A percentile compares a stretch with the other conserved stretches of the same genome.
These are phyloP conservation scores for Suillus paluster DNA, from an alignment of 768 basidiomycete species.

Conservation along the genomic window DNA sequence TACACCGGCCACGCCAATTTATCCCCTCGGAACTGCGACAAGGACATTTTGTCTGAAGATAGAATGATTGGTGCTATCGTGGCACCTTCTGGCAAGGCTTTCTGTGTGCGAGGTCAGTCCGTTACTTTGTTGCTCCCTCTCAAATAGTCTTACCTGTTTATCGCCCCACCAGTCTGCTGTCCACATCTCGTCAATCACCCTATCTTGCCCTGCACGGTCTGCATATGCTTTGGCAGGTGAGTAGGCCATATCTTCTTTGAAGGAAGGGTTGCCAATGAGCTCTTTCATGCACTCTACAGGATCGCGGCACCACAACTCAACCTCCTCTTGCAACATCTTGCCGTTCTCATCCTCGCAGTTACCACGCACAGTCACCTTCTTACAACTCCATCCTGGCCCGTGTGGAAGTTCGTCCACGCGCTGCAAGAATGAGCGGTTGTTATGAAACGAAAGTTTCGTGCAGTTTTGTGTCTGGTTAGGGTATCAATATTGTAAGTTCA, in stretches of 20 bases:
- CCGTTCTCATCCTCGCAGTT: conserved; percentile 17
- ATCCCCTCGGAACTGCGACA: conserved; percentile 42
- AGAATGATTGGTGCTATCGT: conserved; percentile 20
- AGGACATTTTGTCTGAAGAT: conserved; percentile 48
- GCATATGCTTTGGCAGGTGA: conserved; percentile 11
- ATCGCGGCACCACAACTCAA: conserved; percentile 36
- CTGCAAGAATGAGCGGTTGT: conserved; percentile 25
- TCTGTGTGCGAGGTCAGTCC: background rate
- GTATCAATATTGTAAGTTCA: background rate
- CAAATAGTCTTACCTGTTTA: conserved; percentile 18
- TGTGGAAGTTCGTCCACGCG: conserved; percentile 24
- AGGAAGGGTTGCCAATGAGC: conserved; percentile 33
- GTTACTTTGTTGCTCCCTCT: background rate
- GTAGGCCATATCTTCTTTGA: conserved; percentile 11
- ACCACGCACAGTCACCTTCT: conserved; percentile 23
- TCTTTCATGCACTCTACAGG: conserved; percentile 20
- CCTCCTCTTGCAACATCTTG: conserved; percentile 13
- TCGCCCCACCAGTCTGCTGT: conserved; percentile 29
- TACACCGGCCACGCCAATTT: conserved; percentile 33
- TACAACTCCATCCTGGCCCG: conserved; percentile 27
- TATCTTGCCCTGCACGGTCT: conserved; percentile 7
- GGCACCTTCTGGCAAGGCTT: conserved; percentile 14
- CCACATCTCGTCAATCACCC: conserved; percentile 25
- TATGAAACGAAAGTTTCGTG: conserved; percentile 28
- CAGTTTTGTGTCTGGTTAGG: conserved; percentile 3